Conservation (phyloP, 1,139 yeast genomes). For the Saccharomycopsis hybrid region DNA sequence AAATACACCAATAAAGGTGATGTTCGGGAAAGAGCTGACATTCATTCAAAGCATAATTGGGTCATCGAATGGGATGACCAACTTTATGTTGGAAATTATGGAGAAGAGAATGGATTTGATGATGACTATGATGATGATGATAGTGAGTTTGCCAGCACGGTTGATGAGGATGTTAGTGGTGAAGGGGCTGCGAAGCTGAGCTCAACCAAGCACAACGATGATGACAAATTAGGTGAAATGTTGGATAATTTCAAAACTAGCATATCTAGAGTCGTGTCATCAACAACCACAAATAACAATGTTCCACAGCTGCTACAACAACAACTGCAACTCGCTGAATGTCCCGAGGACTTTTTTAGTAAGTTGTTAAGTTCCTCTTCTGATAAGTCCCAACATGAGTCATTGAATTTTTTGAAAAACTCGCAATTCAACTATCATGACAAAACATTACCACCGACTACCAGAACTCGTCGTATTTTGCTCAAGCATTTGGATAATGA, state of each 20-base stretch:
- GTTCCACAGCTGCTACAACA: too few species aligned
- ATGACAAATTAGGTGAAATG: neutral
- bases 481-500: neutral
- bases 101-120: neutral
- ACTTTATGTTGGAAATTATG: neutral
- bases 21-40: neutral
- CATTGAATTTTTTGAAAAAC: conserved; percentile 14
- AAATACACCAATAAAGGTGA: neutral
- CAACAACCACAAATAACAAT: too few species aligned
- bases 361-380: conserved; percentile 4
- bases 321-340: neutral
- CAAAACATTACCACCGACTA: conserved; percentile 15
- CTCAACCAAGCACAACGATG: neutral
- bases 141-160: conserved; percentile 1
- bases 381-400: conserved; percentile 16
- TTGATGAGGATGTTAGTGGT: neutral
- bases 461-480: conserved; percentile 11
- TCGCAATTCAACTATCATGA: conserved; percentile 4
- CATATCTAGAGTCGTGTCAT: neutral
- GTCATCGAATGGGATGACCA: conserved; percentile 8
- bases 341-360: conserved; percentile 7
- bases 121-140: conserved; percentile 5
- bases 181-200: neutral
- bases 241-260: neutral
- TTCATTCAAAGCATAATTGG: conserved; percentile 4